Conservation (phyloP, 441 rosid species). For the Populus tomentosa region DNA sequence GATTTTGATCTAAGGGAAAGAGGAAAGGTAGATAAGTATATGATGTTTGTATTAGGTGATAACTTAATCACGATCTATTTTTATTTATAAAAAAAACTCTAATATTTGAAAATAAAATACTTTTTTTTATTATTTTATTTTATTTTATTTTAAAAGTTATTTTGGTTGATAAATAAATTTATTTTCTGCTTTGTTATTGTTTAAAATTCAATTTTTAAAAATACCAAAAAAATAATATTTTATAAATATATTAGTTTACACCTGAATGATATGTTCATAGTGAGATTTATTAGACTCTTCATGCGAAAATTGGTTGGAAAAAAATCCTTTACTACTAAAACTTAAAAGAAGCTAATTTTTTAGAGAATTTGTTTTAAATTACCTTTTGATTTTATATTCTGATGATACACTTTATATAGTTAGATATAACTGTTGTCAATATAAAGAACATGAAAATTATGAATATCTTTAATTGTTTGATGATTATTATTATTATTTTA, state of each 20-base stretch:
- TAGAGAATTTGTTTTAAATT: neutral
- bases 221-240: no score
- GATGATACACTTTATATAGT: neutral
- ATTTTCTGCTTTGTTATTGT: no score
- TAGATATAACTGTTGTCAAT: neutral
- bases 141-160: no score
- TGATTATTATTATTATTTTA: neutral
- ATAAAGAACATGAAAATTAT: no score
- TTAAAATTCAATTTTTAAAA: no score
- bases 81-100: neutral
- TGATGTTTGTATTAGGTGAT: neutral
- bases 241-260: no score
- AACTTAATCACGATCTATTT: neutral
- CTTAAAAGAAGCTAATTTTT: neutral
- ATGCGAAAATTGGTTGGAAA: no score
- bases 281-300: no score
- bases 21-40: neutral
- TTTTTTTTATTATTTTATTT: no score
- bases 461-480: no score
- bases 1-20: neutral
- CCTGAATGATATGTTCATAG: neutral
- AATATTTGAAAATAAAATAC: no score
- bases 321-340: no score
- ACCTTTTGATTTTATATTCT: neutral
- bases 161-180: neutral